Evolutionary conservation across 1,139 yeast species (phyloP).

Genomic region (Nakaseomyces uthaithaninus): DNA sequence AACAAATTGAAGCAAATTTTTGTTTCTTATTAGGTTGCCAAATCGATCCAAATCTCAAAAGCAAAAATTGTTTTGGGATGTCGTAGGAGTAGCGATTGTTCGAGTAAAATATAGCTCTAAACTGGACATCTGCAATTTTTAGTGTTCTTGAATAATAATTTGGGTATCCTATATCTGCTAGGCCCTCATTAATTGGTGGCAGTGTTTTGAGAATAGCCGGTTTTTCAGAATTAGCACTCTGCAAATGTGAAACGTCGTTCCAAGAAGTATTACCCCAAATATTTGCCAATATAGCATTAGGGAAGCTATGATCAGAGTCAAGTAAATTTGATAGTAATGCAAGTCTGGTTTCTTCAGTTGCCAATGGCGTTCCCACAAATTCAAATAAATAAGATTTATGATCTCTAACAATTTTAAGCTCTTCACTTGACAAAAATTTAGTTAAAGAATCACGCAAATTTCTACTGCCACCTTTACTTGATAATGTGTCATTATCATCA

Average conservation of each 20-base stretch:
- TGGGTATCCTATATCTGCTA: conserved; percentile 40
- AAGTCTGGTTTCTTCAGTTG: conserved; percentile 63
- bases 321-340: conserved; percentile 61
- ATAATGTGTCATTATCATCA: conserved; percentile 30
- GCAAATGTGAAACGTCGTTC: conserved; percentile 51
- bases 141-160: conserved; percentile 52
- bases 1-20: conserved; percentile 63
- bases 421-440: conserved; percentile 8
- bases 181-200: conserved; percentile 7
- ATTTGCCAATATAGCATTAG: conserved; percentile 80
- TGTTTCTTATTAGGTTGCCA: conserved; percentile 66
- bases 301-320: conserved; percentile 49
- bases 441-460: conserved; percentile 11
- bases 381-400: conserved; percentile 15
- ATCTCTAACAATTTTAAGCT: conserved; percentile 10
- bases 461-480: conserved; percentile 10
- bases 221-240: conserved; percentile 8
- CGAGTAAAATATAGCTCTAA: conserved; percentile 61
- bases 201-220: conserved; percentile 1
- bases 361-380: conserved; percentile 50
- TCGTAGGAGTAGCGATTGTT: conserved; percentile 14
- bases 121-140: conserved; percentile 61
- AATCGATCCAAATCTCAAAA: conserved; percentile 56
- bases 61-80: conserved; percentile 49
- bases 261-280: conserved; percentile 87